Percentiles rank a stretch among this genome's conserved stretches.
phyloP scores from a whole-genome alignment of 805 yeast genomes.

The Peterozyma toletana region DNA sequence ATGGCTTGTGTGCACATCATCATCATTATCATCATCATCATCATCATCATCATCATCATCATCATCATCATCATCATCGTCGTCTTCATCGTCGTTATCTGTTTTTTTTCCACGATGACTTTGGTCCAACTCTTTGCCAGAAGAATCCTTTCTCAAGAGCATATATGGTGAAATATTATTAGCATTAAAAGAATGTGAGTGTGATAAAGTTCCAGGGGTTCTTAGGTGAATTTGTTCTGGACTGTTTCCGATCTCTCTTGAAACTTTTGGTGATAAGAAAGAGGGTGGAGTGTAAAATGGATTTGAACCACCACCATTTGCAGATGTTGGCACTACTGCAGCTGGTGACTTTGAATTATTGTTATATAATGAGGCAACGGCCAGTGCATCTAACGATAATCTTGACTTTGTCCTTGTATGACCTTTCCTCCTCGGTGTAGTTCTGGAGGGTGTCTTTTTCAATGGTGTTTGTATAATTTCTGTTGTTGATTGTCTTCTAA shows the following conservation, averaged over 20 bases:
- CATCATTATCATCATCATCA: too few species aligned
- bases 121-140: background rate
- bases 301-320: constrained; percentile 25
- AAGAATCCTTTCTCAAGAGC: constrained; percentile 4
- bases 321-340: constrained; percentile 25
- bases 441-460: constrained; percentile 10
- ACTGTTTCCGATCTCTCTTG: constrained; percentile 9
- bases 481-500: constrained; percentile 12
- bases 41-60: constrained; percentile 10
- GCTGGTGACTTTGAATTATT: constrained; percentile 9
- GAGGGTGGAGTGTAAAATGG: constrained; percentile 43
- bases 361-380: constrained; percentile 14
- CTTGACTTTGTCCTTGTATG: constrained; percentile 35
- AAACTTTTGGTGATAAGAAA: constrained; percentile 33
- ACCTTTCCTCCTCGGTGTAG: constrained; percentile 25
- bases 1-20: constrained; percentile 7
- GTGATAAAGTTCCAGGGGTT: constrained; percentile 3
- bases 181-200: background rate
- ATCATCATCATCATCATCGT: constrained; percentile 9
- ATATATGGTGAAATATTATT: constrained; percentile 8
- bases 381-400: constrained; percentile 27
- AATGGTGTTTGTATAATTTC: constrained; percentile 23
- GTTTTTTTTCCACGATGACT: constrained; percentile 13
- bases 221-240: constrained; percentile 15
- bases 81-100: constrained; percentile 1